Evolutionary conservation across 2,329 filamentous ascomycete species (phyloP).

Genomic region (Aquanectria penicillioides): DNA sequence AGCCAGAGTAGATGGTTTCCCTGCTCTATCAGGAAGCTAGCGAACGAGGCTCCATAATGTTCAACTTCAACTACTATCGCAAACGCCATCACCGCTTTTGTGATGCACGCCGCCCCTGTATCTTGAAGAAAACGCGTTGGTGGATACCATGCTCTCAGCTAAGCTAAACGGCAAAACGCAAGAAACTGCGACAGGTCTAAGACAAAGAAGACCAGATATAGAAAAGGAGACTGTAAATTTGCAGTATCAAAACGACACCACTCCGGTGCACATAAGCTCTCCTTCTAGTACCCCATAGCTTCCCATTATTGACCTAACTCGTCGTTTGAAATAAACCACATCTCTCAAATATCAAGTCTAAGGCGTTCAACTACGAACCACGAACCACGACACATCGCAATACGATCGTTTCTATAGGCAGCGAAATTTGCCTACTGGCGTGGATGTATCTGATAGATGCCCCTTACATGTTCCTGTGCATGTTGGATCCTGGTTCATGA

Average conservation of each 20-base stretch:
- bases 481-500: background rate
- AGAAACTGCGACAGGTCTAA: background rate
- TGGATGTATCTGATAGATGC: too few relatives aligned
- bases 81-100: too few relatives aligned
- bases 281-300: background rate
- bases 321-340: background rate
- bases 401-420: background rate
- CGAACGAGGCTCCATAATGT: too few relatives aligned
- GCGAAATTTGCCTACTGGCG: too few relatives aligned
- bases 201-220: background rate
- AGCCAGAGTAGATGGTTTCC: too few relatives aligned
- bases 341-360: background rate
- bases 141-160: constrained; percentile 1
- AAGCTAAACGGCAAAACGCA: background rate
- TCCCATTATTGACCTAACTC: background rate
- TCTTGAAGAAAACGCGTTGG: too few relatives aligned
- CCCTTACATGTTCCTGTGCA: background rate
- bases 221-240: background rate
- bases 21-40: too few relatives aligned
- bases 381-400: background rate
- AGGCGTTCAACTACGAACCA: background rate
- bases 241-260: background rate
- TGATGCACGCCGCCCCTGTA: too few relatives aligned
- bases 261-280: background rate
- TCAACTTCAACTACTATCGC: too few relatives aligned